phyloP scores from a whole-genome alignment of 1,139 yeast genomes.

The Blastobotrys apis region DNA sequence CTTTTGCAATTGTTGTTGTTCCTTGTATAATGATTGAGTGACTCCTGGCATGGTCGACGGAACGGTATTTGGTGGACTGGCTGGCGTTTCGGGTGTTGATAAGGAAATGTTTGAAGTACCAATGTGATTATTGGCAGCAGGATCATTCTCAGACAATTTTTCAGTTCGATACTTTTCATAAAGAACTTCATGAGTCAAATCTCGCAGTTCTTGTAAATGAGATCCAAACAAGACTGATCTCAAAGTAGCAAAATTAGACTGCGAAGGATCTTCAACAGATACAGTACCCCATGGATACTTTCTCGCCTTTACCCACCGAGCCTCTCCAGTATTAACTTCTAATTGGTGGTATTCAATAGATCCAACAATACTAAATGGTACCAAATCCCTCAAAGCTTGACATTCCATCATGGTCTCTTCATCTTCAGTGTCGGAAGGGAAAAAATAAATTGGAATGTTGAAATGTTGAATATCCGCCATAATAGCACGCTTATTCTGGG shows the following conservation, averaged over 20 bases:
- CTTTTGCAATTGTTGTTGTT: constrained; percentile 30
- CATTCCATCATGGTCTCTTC: constrained; percentile 78
- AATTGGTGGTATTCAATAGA: constrained; percentile 32
- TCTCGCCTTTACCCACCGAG: constrained; percentile 58
- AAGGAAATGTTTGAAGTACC: neutral
- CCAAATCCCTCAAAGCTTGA: constrained; percentile 62
- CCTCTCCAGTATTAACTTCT: constrained; percentile 17
- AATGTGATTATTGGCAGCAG: neutral
- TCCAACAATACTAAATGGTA: constrained; percentile 89
- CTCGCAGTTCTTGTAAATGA: constrained; percentile 91
- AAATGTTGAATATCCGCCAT: constrained; percentile 71
- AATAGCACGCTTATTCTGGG: constrained; percentile 57
- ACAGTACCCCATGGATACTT: constrained; percentile 88
- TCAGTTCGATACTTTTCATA: constrained; percentile 94
- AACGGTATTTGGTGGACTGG: neutral
- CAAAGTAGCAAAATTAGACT: constrained; percentile 79
- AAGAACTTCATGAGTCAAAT: constrained; percentile 83
- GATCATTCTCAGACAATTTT: constrained; percentile 48
- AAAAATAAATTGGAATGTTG: constrained; percentile 79
- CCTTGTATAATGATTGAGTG: constrained; percentile 17
- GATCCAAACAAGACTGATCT: constrained; percentile 82
- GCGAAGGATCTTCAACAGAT: constrained; percentile 68
- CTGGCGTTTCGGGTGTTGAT: too few relatives aligned
- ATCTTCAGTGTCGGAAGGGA: constrained; percentile 57
- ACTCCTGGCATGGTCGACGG: constrained; percentile 14